Base-by-base conservation (phyloP, 75 land plant genomes). In the Ceratopteris richardii region DNA sequence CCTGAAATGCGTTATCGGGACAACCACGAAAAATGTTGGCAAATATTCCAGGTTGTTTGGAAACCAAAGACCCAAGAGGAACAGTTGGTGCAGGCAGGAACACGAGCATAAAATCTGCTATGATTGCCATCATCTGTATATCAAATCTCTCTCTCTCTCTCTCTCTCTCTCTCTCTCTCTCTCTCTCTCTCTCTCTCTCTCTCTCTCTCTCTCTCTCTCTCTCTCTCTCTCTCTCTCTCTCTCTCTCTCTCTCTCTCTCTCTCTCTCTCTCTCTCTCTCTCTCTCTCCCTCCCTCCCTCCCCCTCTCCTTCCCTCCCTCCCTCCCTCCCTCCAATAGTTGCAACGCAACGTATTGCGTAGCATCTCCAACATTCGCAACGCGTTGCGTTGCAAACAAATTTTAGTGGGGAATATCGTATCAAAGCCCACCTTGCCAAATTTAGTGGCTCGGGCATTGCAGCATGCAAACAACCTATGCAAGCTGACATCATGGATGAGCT, bases 1-100 rank as follows among this genome's bases (percentile, higher is more conserved):
- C 76, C 76, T 73, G 76, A 63, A 73, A 73, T 28, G 76, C 70
- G 61, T 73, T 73, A 42, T 73, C 76, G 12, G 76, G 76, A 44
- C 76, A 73, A 24, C 61, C 60, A 41, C 52, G 61, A 31, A 73
- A 66, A 29, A 73, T 60, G 51, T 60, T 66, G 24, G 64, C 57
- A 22, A 73, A 10, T 10, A 40, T 44, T 11, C 76, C 76, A 51
- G 70, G 55, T 51, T 66, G 53, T 37, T 42, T 27, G 29, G 70
- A 31, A 61, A 65, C 58, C 27, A 31, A 25, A 21, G 76, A 58
- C 12, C 76, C 60, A 18, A 73, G 44, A 25, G 76, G 52, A 30
- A 73, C 70, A 13, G 76, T 73, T 10, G 76, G 76, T 23, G 76
- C 76, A 26, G 76, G 76, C 16, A 73, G 69, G 64, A 73, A 73